A percentile compares a stretch with the other conserved stretches of the same genome.
phyloP scores from a whole-genome alignment of 2,329 filamentous ascomycete species.

The Emmonsiellopsis sp. region DNA sequence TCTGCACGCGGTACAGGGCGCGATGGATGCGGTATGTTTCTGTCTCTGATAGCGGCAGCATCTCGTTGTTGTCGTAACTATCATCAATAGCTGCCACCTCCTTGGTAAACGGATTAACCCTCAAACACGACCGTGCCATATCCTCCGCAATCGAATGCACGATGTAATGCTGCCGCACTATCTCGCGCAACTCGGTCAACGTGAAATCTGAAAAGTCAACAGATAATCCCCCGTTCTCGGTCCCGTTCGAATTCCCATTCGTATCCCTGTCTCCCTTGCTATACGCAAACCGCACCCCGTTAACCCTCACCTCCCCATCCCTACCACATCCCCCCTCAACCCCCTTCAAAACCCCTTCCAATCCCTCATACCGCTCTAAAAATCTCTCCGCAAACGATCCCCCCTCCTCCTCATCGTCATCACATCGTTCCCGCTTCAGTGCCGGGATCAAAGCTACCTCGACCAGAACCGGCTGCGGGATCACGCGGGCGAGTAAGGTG shows the following conservation, averaged over 20 bases:
- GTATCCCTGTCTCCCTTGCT: no score
- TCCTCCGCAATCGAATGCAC: not conserved
- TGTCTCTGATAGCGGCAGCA: not conserved
- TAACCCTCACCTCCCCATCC: not conserved
- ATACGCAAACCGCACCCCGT: no score
- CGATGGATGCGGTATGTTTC: not conserved
- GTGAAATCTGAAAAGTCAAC: not conserved
- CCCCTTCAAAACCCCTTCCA: not conserved
- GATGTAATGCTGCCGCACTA: not conserved
- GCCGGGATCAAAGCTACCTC: not conserved
- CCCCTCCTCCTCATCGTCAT: not conserved
- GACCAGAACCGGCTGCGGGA: not conserved
- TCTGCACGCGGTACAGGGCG: not conserved
- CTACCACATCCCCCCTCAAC: not conserved
- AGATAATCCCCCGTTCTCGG: not conserved
- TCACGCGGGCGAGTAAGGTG: not conserved
- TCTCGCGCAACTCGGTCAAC: not conserved
- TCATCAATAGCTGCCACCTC: not conserved
- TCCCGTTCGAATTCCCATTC: no score
- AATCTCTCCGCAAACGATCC: not conserved
- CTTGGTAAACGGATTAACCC: not conserved
- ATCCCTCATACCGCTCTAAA: not conserved
- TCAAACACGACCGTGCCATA: not conserved
- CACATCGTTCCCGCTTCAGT: not conserved
- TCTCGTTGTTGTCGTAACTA: not conserved